These are phyloP conservation scores for Vaccinium myrtillus DNA, from an alignment of 148 eudicot species.

Conservation along the genomic window DNA sequence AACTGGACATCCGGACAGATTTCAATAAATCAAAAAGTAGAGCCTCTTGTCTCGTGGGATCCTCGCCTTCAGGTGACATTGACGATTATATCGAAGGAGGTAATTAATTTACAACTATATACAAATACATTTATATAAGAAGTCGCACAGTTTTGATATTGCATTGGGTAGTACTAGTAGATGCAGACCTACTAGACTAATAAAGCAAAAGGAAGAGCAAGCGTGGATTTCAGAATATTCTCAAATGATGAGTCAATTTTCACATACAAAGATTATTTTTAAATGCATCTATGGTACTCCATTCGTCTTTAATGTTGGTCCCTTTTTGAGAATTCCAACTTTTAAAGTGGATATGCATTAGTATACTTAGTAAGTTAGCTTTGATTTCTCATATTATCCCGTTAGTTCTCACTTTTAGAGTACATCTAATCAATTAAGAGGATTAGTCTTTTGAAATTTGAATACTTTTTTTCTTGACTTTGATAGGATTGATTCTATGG, in stretches of 20 bases:
- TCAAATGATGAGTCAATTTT: not conserved
- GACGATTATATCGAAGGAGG: constrained; percentile 39
- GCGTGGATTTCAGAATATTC: not conserved
- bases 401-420: not conserved
- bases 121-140: not conserved
- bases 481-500: too few species aligned
- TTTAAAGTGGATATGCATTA: not conserved
- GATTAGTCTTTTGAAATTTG: not conserved
- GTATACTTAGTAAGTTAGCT: not conserved
- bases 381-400: not conserved
- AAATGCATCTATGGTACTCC: not conserved
- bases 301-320: not conserved
- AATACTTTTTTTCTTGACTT: not conserved
- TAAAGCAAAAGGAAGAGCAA: not conserved
- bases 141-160: not conserved
- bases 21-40: constrained; percentile 51
- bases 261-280: not conserved
- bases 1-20: constrained; percentile 65
- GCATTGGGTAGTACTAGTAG: too few species aligned
- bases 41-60: constrained; percentile 68
- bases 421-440: not conserved
- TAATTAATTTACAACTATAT: constrained; percentile 1
- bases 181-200: not conserved
- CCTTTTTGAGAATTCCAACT: not conserved
- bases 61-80: constrained; percentile 52